phyloP scores from a whole-genome alignment of 768 basidiomycete genomes.

The Panellus pusillus region DNA sequence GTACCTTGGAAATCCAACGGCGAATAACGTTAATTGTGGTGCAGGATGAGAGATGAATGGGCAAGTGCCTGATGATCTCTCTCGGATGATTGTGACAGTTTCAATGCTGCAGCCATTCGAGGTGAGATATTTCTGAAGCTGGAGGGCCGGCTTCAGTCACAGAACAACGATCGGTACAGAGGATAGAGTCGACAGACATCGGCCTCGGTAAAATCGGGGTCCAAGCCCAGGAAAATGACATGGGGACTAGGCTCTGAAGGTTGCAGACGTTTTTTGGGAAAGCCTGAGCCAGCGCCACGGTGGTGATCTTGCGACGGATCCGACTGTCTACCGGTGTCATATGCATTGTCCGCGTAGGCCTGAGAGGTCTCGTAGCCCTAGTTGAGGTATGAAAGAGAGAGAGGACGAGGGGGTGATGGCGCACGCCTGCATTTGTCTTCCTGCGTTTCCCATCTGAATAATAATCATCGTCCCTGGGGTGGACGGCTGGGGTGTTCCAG shows the following conservation, averaged over 20 bases:
- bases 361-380: constrained; percentile 56
- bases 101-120: constrained; percentile 74
- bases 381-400: constrained; percentile 8
- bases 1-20: constrained; percentile 76
- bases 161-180: constrained; percentile 29
- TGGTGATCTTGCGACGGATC: constrained; percentile 49
- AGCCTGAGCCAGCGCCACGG: constrained; percentile 37
- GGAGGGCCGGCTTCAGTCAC: constrained; percentile 40
- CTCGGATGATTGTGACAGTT: constrained; percentile 93
- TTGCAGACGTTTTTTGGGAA: constrained; percentile 72
- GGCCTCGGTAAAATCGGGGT: constrained; percentile 89
- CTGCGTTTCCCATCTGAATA: constrained; percentile 72
- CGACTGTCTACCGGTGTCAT: constrained; percentile 28
- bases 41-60: constrained; percentile 65
- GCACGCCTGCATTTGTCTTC: constrained; percentile 75
- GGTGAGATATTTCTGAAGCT: constrained; percentile 80
- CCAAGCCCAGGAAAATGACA: constrained; percentile 93
- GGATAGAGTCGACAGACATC: constrained; percentile 67
- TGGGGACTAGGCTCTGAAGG: constrained; percentile 89
- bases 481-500: constrained; percentile 43
- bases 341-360: constrained; percentile 43
- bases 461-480: constrained; percentile 69
- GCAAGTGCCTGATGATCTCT: constrained; percentile 94
- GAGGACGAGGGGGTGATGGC: constrained; percentile 27
- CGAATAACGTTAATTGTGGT: constrained; percentile 75